Evolutionary conservation across 208 protist species (phyloP).

Genomic region (Herpetomonas tarakana): DNA sequence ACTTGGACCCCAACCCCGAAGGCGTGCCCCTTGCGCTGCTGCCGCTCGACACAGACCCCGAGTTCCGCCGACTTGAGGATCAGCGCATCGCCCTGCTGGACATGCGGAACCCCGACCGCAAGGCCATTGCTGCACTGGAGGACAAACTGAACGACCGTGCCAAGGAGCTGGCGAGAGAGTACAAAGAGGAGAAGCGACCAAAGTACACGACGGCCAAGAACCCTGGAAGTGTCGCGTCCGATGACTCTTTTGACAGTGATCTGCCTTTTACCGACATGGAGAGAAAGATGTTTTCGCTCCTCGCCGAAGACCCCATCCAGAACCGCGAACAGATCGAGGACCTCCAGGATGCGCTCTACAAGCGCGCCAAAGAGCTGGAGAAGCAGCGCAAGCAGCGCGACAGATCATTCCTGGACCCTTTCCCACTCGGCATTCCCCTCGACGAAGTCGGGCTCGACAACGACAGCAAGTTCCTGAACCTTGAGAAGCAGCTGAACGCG

Average conservation of each 20-base stretch:
- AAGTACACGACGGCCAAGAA: slow-evolving; percentile 27
- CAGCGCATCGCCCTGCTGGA: slow-evolving; percentile 39
- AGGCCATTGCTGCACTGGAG: slow-evolving; percentile 27
- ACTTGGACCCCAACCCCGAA: slow-evolving; percentile 36
- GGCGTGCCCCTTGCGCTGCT: slow-evolving; percentile 57
- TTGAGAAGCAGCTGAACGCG: slow-evolving; percentile 16
- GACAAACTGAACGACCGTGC: slow-evolving; percentile 32
- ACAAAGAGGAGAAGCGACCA: slow-evolving; percentile 24
- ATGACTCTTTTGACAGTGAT: slow-evolving; percentile 34
- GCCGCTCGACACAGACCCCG: slow-evolving; percentile 32
- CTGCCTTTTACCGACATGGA: slow-evolving; percentile 47
- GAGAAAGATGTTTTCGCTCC: slow-evolving; percentile 30
- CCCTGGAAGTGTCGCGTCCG: slow-evolving; percentile 10
- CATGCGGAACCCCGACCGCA: slow-evolving; percentile 15
- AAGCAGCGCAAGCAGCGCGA: slow-evolving; percentile 10
- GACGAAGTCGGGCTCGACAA: slow-evolving; percentile 16
- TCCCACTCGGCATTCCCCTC: slow-evolving; percentile 14
- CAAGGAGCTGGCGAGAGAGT: slow-evolving; percentile 27
- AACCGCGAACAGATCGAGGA: slow-evolving; percentile 35
- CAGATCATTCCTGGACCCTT: slow-evolving; percentile 12
- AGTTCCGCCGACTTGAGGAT: slow-evolving; percentile 38
- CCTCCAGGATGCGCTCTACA: slow-evolving; percentile 33
- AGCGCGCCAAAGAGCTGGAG: slow-evolving; percentile 33
- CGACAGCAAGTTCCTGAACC: slow-evolving; percentile 16
- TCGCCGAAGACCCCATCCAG: slow-evolving; percentile 28